Base-by-base conservation (phyloP, 2,329 filamentous ascomycete genomes). In the Colletotrichum truncatum region DNA sequence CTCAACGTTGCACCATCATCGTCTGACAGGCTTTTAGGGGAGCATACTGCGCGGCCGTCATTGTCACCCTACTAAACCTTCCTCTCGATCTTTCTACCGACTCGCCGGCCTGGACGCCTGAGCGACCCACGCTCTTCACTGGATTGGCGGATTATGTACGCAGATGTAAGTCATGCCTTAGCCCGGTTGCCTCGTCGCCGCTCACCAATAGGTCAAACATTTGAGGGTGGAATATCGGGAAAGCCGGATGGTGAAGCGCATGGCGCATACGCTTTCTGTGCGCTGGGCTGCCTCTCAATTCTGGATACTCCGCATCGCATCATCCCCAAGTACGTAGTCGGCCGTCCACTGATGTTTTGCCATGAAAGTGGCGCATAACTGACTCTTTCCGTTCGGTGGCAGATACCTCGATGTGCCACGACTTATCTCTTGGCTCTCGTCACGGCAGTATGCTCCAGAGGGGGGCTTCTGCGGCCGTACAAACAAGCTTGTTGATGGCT, bases 401-500 rank as follows among this genome's bases (percentile, higher is more conserved):
- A 93, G 91, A 75, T 89, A 91, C 77, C 86, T 99, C 65, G 85
- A 98, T 77, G 80, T 98, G 58, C 87, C 90, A 67, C 83, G 89
- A 54, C 85, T 99, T 57, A 85, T 96, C 49, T 89, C 91, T 66
- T 99, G 96, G 94, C 87, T 99, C 38, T 95, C 93, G 7, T 89
- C 93, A 45, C 90, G 94, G 65, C 96, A 99, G 78, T 92, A 95
- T 76, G 89, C 90, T 28, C 96, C 95, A 4, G 96, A 98, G 77
- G 94, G 94, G 69, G 96, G 96, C 34, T 94, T 97, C 74, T 92
- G 93, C 39, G 96, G 96, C 67, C 91, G 96, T 71, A 97, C 95
- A 26, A 98, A 98, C 84, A 99, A 99, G 81, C 86, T 99, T 30
- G 96, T 98, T 30, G 96, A 99, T 77, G 96, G 95, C 46, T 99